Conservation (phyloP, 2,329 filamentous ascomycete species). For the Fusarium vanettenii region DNA sequence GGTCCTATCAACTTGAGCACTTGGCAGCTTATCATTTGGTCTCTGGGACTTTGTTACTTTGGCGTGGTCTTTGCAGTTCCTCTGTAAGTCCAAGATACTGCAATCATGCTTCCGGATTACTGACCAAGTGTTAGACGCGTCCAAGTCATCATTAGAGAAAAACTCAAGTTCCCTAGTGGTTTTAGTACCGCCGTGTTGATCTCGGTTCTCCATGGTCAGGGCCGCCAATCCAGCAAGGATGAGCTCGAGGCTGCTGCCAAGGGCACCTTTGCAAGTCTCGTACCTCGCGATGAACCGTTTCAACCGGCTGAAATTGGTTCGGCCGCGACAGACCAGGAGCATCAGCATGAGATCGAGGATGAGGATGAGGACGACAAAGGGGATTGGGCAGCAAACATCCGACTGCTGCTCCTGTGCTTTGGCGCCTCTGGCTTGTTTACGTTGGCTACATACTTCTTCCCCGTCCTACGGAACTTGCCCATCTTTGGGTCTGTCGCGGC, state of each 20-base stretch:
- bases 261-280: slow-evolving; percentile 58
- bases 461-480: slow-evolving; percentile 85
- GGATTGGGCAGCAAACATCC: slow-evolving; percentile 62
- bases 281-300: slow-evolving; percentile 45
- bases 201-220: slow-evolving; percentile 81
- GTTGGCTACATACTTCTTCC: slow-evolving; percentile 89
- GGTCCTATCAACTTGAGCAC: slow-evolving; percentile 79
- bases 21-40: slow-evolving; percentile 88
- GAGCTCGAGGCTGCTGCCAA: slow-evolving; percentile 51
- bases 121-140: slow-evolving; percentile 63
- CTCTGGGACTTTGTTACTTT: slow-evolving; percentile 93
- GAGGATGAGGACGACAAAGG: slow-evolving; percentile 17
- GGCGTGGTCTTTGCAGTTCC: slow-evolving; percentile 97
- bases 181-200: slow-evolving; percentile 97
- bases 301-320: slow-evolving; percentile 40
- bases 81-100: slow-evolving; percentile 56
- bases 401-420: slow-evolving; percentile 68
- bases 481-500: slow-evolving; percentile 83
- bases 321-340: slow-evolving; percentile 43
- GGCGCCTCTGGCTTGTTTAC: slow-evolving; percentile 75
- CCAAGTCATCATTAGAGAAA: slow-evolving; percentile 93
- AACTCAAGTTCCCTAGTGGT: slow-evolving; percentile 92
- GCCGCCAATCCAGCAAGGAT: slow-evolving; percentile 47
- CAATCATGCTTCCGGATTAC: not conserved
- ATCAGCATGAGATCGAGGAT: slow-evolving; percentile 48